Percentiles rank a stretch among this genome's conserved stretches.
These are phyloP conservation scores for Globisporangium megalacanthum DNA, from an alignment of 352 stramenopile species.

Conservation along the genomic window DNA sequence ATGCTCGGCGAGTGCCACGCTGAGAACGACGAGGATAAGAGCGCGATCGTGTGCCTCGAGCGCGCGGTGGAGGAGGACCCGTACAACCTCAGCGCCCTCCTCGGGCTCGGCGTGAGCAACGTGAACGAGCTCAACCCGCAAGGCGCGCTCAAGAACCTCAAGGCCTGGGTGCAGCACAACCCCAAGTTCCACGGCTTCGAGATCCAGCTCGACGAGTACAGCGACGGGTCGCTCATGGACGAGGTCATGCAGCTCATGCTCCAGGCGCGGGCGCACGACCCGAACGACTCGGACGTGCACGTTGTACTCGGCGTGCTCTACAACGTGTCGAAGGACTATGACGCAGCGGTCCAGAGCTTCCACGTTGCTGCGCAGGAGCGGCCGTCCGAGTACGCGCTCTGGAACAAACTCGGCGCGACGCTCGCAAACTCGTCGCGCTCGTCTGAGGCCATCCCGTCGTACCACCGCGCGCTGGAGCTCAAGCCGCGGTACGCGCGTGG, in stretches of 20 bases:
- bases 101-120: constrained; percentile 93
- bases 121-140: constrained; percentile 97
- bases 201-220: constrained; percentile 84
- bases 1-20: constrained; percentile 94
- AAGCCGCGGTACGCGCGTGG: constrained; percentile 96
- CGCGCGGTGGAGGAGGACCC: constrained; percentile 92
- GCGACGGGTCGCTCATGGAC: constrained; percentile 88
- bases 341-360: constrained; percentile 90
- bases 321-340: constrained; percentile 96
- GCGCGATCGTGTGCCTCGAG: constrained; percentile 94
- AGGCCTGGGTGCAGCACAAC: constrained; percentile 96
- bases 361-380: constrained; percentile 67
- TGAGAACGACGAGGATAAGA: constrained; percentile 95
- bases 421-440: constrained; percentile 94
- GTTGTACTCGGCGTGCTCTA: constrained; percentile 96
- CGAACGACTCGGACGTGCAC: constrained; percentile 69
- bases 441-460: constrained; percentile 91
- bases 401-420: constrained; percentile 97
- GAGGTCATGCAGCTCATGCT: constrained; percentile 94
- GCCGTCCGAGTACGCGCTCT: constrained; percentile 95
- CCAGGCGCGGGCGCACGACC: constrained; percentile 78
- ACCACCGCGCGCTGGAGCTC: constrained; percentile 90
- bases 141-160: constrained; percentile 90
- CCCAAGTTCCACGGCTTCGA: constrained; percentile 94
- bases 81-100: constrained; percentile 91